Evolutionary conservation across 139 green algal species (phyloP).

Genomic region (Chlamydomonas asymmetrica): DNA sequence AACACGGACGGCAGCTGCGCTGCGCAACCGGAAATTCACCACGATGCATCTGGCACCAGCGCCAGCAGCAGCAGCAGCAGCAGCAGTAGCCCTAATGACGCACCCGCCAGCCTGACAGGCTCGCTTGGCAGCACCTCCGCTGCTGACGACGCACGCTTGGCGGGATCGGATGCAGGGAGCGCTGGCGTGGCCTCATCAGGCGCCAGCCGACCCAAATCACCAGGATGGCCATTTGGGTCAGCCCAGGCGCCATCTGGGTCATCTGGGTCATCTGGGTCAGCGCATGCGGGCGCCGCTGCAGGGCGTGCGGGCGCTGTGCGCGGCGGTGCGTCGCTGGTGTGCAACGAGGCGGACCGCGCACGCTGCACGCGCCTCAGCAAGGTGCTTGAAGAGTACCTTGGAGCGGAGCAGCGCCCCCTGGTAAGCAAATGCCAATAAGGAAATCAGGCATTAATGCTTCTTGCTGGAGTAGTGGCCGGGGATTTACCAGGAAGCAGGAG

Average conservation of each 20-base stretch:
- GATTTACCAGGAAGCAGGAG: no score
- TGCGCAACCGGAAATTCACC: neutral
- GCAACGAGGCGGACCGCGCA: constrained; percentile 52
- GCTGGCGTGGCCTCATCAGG: no score
- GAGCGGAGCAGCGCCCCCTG: constrained; percentile 28
- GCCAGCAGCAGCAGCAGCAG: neutral
- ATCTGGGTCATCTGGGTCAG: neutral
- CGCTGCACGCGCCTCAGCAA: constrained; percentile 35
- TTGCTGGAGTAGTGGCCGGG: no score
- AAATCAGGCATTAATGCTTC: no score
- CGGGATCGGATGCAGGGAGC: no score
- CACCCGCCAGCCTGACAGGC: no score
- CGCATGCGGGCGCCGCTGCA: neutral
- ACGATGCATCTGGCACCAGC: neutral
- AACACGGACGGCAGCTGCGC: neutral
- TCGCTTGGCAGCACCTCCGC: no score
- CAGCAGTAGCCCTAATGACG: neutral
- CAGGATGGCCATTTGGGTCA: no score
- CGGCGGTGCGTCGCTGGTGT: constrained; percentile 28
- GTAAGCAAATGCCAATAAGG: constrained; percentile 22
- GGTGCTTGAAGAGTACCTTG: constrained; percentile 54
- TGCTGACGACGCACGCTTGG: no score
- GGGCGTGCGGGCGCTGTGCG: neutral
- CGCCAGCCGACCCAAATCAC: no score
- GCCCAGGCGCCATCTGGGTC: neutral